These are phyloP conservation scores for Calonectria ilicicola DNA, from an alignment of 2,329 filamentous ascomycete genomes.

Conservation along the genomic window DNA sequence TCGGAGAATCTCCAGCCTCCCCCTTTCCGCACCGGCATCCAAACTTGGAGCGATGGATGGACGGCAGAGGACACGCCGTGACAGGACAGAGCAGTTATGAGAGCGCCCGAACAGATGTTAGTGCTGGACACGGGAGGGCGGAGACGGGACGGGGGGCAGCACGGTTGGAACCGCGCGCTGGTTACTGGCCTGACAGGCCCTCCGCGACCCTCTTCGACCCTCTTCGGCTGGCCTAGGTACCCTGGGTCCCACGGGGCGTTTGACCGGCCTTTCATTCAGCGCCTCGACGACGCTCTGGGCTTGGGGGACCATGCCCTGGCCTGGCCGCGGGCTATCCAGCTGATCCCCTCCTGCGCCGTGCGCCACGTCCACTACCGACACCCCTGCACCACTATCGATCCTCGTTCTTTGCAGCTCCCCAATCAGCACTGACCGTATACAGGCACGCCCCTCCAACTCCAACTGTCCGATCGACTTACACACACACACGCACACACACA, in stretches of 20 bases:
- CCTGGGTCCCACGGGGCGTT: constrained; percentile 30
- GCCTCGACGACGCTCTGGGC: constrained; percentile 18
- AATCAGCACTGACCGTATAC: constrained; percentile 39
- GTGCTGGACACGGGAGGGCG: constrained; percentile 36
- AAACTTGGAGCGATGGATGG: constrained; percentile 3
- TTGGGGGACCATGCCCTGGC: constrained; percentile 34
- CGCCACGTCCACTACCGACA: constrained; percentile 39
- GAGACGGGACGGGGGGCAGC: constrained; percentile 41
- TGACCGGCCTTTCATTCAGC: constrained; percentile 18
- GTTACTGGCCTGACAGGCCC: constrained; percentile 22
- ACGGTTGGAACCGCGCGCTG: constrained; percentile 43
- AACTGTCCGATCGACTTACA: constrained; percentile 33
- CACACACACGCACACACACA: constrained; percentile 20
- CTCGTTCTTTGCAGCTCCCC: constrained; percentile 22
- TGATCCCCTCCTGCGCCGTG: constrained; percentile 39
- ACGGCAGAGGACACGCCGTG: neutral
- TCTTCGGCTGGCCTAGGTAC: constrained; percentile 23
- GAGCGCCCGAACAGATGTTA: constrained; percentile 9
- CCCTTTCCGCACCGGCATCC: constrained; percentile 11
- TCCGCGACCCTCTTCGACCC: constrained; percentile 27
- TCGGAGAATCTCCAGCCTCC: constrained; percentile 1
- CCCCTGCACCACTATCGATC: constrained; percentile 45
- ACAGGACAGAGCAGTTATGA: neutral
- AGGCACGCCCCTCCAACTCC: constrained; percentile 35
- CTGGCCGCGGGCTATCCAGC: constrained; percentile 33